Percentiles rank a stretch among this genome's conserved stretches.
Evolutionary conservation across 805 yeast genomes (phyloP).

Genomic region (Jamesozyma lodderae): DNA sequence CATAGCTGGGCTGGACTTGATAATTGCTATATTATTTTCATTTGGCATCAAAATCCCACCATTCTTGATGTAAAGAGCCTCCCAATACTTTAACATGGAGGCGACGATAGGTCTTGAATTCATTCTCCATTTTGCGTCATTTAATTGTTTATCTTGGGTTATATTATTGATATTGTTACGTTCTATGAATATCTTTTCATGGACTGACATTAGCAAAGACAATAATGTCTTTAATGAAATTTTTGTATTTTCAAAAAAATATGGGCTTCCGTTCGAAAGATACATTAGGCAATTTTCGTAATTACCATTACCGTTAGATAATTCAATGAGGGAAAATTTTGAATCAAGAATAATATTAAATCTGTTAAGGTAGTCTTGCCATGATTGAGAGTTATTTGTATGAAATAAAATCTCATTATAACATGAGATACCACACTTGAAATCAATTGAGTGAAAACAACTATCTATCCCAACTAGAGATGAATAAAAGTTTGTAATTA

Average conservation of each 20-base stretch:
- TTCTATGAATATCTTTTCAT: conserved; percentile 53
- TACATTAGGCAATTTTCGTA: conserved; percentile 39
- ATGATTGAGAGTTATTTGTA: conserved; percentile 39
- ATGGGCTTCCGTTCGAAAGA: conserved; percentile 33
- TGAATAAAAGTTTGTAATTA: conserved; percentile 49
- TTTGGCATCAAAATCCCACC: conserved; percentile 54
- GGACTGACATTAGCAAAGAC: conserved; percentile 53
- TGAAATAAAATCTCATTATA: conserved; percentile 52
- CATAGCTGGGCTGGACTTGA: conserved; percentile 46
- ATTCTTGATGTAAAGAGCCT: conserved; percentile 47
- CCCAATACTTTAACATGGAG: conserved; percentile 57
- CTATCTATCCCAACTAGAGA: conserved; percentile 37
- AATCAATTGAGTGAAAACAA: conserved; percentile 38
- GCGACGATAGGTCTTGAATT: conserved; percentile 51
- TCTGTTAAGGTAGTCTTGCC: conserved; percentile 38
- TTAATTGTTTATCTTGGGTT: conserved; percentile 20
- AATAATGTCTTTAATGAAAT: conserved; percentile 36
- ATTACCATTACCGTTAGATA: conserved; percentile 46
- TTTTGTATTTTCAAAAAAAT: conserved; percentile 26
- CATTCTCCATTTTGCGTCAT: conserved; percentile 49
- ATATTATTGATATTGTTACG: conserved; percentile 26
- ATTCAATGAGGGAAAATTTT: conserved; percentile 43
- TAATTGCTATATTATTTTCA: conserved; percentile 31
- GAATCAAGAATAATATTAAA: conserved; percentile 38
- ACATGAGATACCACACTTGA: conserved; percentile 61